Conservation (phyloP, 805 yeast genomes). For the Hanseniaspora guilliermondii region DNA sequence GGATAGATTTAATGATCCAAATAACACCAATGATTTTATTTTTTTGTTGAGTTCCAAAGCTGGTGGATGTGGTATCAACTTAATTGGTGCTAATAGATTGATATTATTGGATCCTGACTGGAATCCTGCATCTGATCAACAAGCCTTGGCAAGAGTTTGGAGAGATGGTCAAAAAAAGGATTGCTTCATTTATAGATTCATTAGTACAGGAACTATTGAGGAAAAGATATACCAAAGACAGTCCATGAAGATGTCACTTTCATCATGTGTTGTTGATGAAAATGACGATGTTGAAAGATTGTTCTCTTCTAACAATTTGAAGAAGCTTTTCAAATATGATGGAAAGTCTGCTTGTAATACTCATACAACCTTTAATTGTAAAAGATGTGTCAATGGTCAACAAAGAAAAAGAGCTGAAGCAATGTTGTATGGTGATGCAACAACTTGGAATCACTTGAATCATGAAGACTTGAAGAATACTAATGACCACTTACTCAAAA, state of each 20-base stretch:
- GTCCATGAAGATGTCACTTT: conserved; percentile 80
- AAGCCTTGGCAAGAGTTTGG: conserved; percentile 96
- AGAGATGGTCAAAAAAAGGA: conserved; percentile 97
- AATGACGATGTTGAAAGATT: conserved; percentile 88
- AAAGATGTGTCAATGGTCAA: conserved; percentile 53
- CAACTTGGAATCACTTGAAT: conserved; percentile 89
- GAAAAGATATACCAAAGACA: conserved; percentile 94
- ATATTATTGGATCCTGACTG: conserved; percentile 86
- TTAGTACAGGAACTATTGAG: conserved; percentile 88
- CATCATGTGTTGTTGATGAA: conserved; percentile 94
- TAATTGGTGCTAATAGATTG: conserved; percentile 89
- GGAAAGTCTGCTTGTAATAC: conserved; percentile 70
- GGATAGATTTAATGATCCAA: conserved; percentile 82
- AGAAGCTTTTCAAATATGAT: conserved; percentile 61
- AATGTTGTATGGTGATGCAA: conserved; percentile 94
- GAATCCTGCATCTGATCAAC: conserved; percentile 98
- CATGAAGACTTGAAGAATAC: conserved; percentile 48
- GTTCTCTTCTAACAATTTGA: conserved; percentile 70
- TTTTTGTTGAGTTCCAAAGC: conserved; percentile 89
- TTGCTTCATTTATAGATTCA: conserved; percentile 87
- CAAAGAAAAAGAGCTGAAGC: conserved; percentile 62
- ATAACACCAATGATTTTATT: conserved; percentile 65
- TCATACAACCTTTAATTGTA: conserved; percentile 82
- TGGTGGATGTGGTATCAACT: conserved; percentile 96
- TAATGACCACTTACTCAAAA: conserved; percentile 64